Base-by-base conservation (phyloP, 2,329 filamentous ascomycete species). In the Aspergillus nomiae region DNA sequence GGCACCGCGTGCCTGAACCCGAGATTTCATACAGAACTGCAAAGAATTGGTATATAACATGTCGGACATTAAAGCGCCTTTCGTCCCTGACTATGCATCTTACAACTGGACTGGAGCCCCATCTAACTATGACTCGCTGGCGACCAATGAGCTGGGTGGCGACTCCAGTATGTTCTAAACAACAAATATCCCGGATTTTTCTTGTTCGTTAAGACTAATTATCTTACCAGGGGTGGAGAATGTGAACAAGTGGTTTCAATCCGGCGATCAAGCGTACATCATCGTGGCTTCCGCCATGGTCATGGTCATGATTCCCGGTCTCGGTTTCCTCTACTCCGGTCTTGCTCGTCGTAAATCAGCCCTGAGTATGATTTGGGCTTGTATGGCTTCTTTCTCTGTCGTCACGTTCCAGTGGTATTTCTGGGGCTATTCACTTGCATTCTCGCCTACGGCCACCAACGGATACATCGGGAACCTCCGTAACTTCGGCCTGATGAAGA, bases 391-490 rank as follows among this genome's bases (percentile, higher is more conserved):
- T 54, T 91, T 91, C 76, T 94, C 92, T 55, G 89, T 98, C 75
- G 86, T 97, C 77, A 90, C 92, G 61, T 97, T 99, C 83, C 95
- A 99, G 82, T 99, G 95, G 95, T 98, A 97, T 76, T 97, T 99
- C 79, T 98, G 95, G 94, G 95, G 95, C 43, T 99, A 97, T 80
- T 97, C 94, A 16, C 85, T 99, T 65, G 94, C 94, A 58, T 97
- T 98, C 81, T 95, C 91, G 74, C 84, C 86, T 50, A 88, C 88
- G 16, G 91, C 90, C 5, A 92, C 87, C 69, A 97, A 92, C 81
- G 90, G 92, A 59, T 98, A 91, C 82, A 98, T 99, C 74, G 95
- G 95, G 60, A 88, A 98, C 77, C 82, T 99, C 61, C 86, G 89
- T 70, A 91, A 96, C 78, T 97, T 98, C 72, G 95, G 93, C 65